phyloP scores from a whole-genome alignment of 1,284 basidiomycete genomes.

The Coniophora puteana region DNA sequence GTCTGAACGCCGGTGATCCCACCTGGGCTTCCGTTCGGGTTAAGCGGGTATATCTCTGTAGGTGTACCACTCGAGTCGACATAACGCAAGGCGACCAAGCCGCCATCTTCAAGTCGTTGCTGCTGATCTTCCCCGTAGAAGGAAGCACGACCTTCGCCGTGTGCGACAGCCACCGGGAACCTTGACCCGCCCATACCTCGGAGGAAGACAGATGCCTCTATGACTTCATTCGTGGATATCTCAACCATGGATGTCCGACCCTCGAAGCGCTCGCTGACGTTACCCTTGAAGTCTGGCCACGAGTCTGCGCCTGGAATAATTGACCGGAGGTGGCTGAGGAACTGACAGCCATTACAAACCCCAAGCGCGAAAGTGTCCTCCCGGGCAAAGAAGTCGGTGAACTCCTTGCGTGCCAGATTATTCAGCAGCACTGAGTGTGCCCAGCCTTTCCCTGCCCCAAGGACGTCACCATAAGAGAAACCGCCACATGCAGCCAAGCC shows the following conservation, averaged over 20 bases:
- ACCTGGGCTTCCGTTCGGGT: slow-evolving; percentile 90
- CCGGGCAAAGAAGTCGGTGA: slow-evolving; percentile 79
- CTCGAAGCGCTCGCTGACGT: slow-evolving; percentile 90
- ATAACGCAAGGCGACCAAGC: slow-evolving; percentile 72
- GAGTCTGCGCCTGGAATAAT: slow-evolving; percentile 83
- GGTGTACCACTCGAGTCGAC: slow-evolving; percentile 65
- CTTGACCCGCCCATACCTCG: slow-evolving; percentile 84
- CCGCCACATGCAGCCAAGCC: slow-evolving; percentile 96
- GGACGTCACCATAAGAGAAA: slow-evolving; percentile 98
- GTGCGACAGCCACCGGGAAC: slow-evolving; percentile 91
- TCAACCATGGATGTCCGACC: slow-evolving; percentile 81
- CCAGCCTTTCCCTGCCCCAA: slow-evolving; percentile 98
- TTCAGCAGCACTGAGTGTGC: slow-evolving; percentile 91
- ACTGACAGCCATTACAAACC: slow-evolving; percentile 98
- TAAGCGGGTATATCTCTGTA: slow-evolving; percentile 83
- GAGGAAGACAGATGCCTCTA: slow-evolving; percentile 77
- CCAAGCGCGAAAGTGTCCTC: slow-evolving; percentile 86
- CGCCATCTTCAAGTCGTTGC: slow-evolving; percentile 40
- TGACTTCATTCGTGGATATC: slow-evolving; percentile 57
- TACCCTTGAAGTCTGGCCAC: slow-evolving; percentile 93
- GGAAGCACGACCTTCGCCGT: slow-evolving; percentile 89
- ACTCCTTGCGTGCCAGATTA: slow-evolving; percentile 68
- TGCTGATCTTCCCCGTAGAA: slow-evolving; percentile 50
- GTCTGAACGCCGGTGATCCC: slow-evolving; percentile 92
- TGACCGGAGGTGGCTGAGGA: slow-evolving; percentile 84